Evolutionary conservation across 2,329 filamentous ascomycete species (phyloP).

Genomic region (Alternaria novae-zelandiae): DNA sequence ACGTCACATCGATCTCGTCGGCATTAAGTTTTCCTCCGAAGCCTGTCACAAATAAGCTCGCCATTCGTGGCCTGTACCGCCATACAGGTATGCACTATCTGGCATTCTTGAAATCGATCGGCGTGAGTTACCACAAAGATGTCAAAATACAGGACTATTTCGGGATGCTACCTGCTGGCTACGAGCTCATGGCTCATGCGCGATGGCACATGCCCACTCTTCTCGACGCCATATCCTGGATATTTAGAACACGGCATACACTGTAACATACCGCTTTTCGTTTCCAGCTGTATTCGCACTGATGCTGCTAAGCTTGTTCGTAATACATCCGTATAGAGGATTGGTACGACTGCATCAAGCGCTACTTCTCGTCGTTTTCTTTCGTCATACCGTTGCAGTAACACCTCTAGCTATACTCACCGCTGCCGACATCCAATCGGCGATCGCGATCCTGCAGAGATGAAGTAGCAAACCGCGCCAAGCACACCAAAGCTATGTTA

Average conservation of each 20-base stretch:
- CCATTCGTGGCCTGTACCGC: not conserved
- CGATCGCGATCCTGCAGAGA: not conserved
- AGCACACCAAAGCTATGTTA: not conserved
- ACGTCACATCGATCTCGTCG: not conserved
- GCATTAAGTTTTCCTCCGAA: not conserved
- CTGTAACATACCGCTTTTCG: not conserved
- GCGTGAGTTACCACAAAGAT: not conserved
- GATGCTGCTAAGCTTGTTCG: not conserved
- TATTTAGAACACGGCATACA: not conserved
- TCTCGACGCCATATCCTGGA: not conserved
- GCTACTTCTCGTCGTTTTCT: not conserved
- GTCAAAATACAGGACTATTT: not conserved
- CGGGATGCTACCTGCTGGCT: not conserved
- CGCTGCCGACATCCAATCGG: conserved; percentile 14
- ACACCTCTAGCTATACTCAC: conserved; percentile 15
- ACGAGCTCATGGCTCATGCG: not conserved
- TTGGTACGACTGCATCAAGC: conserved; percentile 3
- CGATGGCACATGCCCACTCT: not conserved
- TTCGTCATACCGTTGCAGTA: conserved; percentile 24
- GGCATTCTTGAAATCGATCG: not conserved
- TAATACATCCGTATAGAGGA: conserved; percentile 1
- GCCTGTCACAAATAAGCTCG: not conserved
- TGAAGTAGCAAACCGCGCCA: conserved; percentile 12
- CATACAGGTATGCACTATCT: not conserved
- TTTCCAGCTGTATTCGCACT: not conserved